A percentile compares a stretch with the other conserved stretches of the same genome.
Evolutionary conservation across 2,329 filamentous ascomycete species (phyloP).

Genomic region (Aschersonia sp.): DNA sequence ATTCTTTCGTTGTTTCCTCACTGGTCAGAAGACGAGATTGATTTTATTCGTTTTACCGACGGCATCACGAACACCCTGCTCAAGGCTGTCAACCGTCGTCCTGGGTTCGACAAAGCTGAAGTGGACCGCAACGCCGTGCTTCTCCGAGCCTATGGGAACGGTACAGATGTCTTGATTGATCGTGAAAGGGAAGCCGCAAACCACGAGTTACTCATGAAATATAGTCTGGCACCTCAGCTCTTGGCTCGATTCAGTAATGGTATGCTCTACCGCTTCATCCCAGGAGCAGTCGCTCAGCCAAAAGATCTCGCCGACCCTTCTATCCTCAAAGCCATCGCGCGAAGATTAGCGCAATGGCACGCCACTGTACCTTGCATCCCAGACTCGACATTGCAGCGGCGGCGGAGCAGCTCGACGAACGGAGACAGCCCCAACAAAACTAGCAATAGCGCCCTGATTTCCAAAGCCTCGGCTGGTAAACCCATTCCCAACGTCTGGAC

Average conservation of each 20-base stretch:
- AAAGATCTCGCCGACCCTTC: constrained; percentile 62
- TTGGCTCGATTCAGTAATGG: constrained; percentile 92
- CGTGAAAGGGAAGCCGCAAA: constrained; percentile 68
- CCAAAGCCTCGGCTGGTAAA: constrained; percentile 46
- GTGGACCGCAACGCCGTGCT: constrained; percentile 77
- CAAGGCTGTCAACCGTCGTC: constrained; percentile 56
- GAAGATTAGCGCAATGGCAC: constrained; percentile 85
- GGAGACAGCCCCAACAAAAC: constrained; percentile 17
- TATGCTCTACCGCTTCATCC: constrained; percentile 85
- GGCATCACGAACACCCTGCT: constrained; percentile 93
- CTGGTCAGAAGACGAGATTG: constrained; percentile 63
- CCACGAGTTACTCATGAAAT: constrained; percentile 75
- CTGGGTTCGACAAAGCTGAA: constrained; percentile 53
- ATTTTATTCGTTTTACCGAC: constrained; percentile 87
- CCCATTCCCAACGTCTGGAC: constrained; percentile 84
- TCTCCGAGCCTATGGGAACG: constrained; percentile 84
- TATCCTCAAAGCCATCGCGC: constrained; percentile 73
- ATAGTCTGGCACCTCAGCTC: constrained; percentile 72
- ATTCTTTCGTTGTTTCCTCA: constrained; percentile 69
- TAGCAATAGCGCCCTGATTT: constrained; percentile 19
- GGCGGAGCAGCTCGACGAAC: constrained; percentile 20
- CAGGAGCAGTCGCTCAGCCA: constrained; percentile 65
- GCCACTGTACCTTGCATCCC: constrained; percentile 50
- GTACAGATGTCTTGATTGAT: constrained; percentile 91
- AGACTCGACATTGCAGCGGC: constrained; percentile 9